Base-by-base conservation (phyloP, 1,284 basidiomycete genomes). In the Sporisorium iseilematis-ciliati region DNA sequence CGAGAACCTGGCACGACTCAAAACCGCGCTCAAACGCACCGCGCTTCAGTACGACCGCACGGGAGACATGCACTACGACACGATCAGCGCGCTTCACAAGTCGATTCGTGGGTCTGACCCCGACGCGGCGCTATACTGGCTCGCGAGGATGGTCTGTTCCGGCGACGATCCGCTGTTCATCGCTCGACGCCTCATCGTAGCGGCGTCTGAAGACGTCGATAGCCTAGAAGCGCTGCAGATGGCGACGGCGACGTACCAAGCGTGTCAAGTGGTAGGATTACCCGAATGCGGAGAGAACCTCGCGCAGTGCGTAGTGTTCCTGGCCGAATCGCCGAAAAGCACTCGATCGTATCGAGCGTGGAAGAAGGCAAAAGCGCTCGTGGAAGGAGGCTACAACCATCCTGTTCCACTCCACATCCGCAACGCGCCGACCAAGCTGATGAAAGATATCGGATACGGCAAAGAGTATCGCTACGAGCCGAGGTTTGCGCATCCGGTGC, bases 101-200 rank as follows among this genome's bases (percentile, higher is more conserved):
- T 90, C 90, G 67, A 89, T 96, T 33, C 89, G 94, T 45, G 93
- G 93, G 7, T 90, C 90, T 57, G 90, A 94, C 76, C 90, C 91
- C 2, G 89, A 90, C 77, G 94, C 93, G 0, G 93, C 93, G 7
- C 87, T 96, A 87, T 96, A 95, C 86, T 96, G 93, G 93, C 63
- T 86, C 0, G 83, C 82, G 11, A 64, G 84, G 6, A 85, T 85
- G 84, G 78, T 84, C 8, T 74, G 71, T 11, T 76, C 90, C n/a
- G 94, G 93, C 12, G 93, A 96, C 84, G 94, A 96, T 85, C 92
- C 94, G 2, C 83, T 94, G 40, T 96, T 92, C 81, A 90, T 95
- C 68, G 92, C 91, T 1, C 88, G 94, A 26, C 88, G 93, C 33
- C 89, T 95, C 85, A 89, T 93, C 16, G 91, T 95, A 1, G 91